A percentile compares a stretch with the other conserved stretches of the same genome.
Evolutionary conservation across 805 yeast genomes (phyloP).

Genomic region (Wickerhamomyces rabaulensis): DNA sequence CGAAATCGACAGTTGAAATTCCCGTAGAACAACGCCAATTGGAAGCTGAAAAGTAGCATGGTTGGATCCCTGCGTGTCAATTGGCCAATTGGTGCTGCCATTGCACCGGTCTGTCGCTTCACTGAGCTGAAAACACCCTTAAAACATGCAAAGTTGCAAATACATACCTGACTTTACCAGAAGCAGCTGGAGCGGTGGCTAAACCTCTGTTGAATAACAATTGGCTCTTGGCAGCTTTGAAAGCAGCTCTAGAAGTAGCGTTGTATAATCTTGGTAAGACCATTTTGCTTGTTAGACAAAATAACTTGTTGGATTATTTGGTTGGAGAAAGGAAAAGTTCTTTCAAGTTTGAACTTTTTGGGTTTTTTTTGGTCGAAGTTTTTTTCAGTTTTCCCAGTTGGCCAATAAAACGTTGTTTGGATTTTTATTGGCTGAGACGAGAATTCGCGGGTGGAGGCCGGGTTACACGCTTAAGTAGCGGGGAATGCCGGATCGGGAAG

Average conservation of each 20-base stretch:
- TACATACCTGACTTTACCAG: slow-evolving; percentile 88
- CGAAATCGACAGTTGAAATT: not conserved
- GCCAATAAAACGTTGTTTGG: slow-evolving; percentile 4
- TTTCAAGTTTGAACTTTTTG: slow-evolving; percentile 3
- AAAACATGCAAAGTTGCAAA: not conserved
- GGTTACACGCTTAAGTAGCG: not conserved
- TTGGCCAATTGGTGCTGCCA: not conserved
- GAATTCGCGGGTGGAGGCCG: not conserved
- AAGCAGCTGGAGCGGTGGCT: slow-evolving; percentile 70
- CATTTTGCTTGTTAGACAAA: slow-evolving; percentile 25
- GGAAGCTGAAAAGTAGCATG: not conserved
- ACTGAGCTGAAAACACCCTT: not conserved
- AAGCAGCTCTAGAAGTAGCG: slow-evolving; percentile 76
- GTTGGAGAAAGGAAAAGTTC: slow-evolving; percentile 1
- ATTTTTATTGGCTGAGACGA: slow-evolving; percentile 9
- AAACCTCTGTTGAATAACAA: slow-evolving; percentile 66
- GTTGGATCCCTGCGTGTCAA: too few species aligned
- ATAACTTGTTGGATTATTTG: slow-evolving; percentile 1
- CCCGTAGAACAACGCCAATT: too few species aligned
- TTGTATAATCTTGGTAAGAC: slow-evolving; percentile 54
- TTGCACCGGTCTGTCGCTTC: not conserved
- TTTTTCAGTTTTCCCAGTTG: not conserved
- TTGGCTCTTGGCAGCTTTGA: slow-evolving; percentile 84
- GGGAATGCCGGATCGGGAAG: not conserved
- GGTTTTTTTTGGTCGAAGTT: slow-evolving; percentile 9